phyloP scores from a whole-genome alignment of 805 yeast species.

The Yarrowia porcina region DNA sequence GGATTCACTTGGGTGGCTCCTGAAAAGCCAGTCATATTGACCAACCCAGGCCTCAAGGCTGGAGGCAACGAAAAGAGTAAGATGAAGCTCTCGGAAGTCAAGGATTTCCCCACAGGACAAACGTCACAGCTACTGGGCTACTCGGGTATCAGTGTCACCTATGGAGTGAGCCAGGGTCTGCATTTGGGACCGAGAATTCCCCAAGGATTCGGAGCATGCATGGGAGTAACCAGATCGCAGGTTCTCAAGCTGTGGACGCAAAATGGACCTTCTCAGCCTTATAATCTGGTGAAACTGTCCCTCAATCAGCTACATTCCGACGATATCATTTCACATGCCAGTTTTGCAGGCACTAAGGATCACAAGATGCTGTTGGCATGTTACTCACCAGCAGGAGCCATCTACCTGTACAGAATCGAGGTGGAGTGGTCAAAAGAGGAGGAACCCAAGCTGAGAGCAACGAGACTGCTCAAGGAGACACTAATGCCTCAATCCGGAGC shows the following conservation, averaged over 20 bases:
- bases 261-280: constrained; percentile 24
- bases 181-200: constrained; percentile 42
- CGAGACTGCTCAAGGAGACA: constrained; percentile 24
- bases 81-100: background rate
- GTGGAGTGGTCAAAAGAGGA: constrained; percentile 34
- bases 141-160: constrained; percentile 67
- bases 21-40: constrained; percentile 63
- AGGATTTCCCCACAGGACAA: constrained; percentile 39
- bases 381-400: constrained; percentile 30
- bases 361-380: constrained; percentile 35
- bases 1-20: constrained; percentile 70
- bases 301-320: constrained; percentile 30
- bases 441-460: constrained; percentile 6
- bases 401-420: constrained; percentile 34
- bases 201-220: constrained; percentile 26
- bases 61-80: constrained; percentile 10
- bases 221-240: constrained; percentile 13
- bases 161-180: constrained; percentile 58
- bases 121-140: constrained; percentile 57
- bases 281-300: constrained; percentile 31
- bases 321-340: constrained; percentile 34
- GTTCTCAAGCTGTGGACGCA: constrained; percentile 12
- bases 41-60: constrained; percentile 53
- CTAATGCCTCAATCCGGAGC: constrained; percentile 12
- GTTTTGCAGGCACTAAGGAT: constrained; percentile 33